Percentiles rank a stretch among this genome's conserved stretches.
Evolutionary conservation across 345 rosid species (phyloP).

Genomic region (Aurinia saxatilis): DNA sequence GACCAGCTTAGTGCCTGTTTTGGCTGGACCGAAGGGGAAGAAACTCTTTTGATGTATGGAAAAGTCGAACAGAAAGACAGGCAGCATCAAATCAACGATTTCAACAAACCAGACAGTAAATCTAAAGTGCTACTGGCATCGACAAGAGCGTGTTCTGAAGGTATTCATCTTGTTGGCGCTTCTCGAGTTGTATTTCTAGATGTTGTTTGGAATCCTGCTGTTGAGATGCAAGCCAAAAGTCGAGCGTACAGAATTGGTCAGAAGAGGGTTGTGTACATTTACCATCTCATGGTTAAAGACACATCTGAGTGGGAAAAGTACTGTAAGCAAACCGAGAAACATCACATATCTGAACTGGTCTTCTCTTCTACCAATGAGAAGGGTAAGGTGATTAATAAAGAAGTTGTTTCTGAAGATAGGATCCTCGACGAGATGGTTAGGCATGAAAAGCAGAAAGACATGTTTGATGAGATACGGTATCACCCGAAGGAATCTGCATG

Average conservation of each 20-base stretch:
- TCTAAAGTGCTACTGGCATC: slow-evolving; percentile 73
- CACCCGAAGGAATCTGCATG: slow-evolving; percentile 22
- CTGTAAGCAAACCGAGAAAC: slow-evolving; percentile 43
- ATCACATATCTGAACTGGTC: slow-evolving; percentile 44
- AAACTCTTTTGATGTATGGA: slow-evolving; percentile 51
- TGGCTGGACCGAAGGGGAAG: slow-evolving; percentile 45
- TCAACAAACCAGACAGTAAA: slow-evolving; percentile 44
- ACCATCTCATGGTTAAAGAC: slow-evolving; percentile 53
- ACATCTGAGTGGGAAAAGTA: slow-evolving; percentile 51
- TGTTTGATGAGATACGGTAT: slow-evolving; percentile 28
- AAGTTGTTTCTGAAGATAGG: slow-evolving; percentile 26
- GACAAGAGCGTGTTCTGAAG: slow-evolving; percentile 64
- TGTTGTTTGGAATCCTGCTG: slow-evolving; percentile 82
- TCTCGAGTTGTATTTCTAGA: slow-evolving; percentile 81
- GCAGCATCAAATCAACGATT: slow-evolving; percentile 38
- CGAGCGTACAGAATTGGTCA: slow-evolving; percentile 76
- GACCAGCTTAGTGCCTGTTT: slow-evolving; percentile 35
- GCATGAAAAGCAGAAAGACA: slow-evolving; percentile 25
- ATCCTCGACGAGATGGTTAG: slow-evolving; percentile 34
- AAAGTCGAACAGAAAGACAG: slow-evolving; percentile 29
- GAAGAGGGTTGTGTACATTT: slow-evolving; percentile 47
- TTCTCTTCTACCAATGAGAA: slow-evolving; percentile 38
- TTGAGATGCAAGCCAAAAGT: slow-evolving; percentile 78
- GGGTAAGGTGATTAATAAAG: slow-evolving; percentile 2
- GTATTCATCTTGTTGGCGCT: slow-evolving; percentile 72